Evolutionary conservation across 1,284 basidiomycete species (phyloP).

Genomic region (Tilletia caries): DNA sequence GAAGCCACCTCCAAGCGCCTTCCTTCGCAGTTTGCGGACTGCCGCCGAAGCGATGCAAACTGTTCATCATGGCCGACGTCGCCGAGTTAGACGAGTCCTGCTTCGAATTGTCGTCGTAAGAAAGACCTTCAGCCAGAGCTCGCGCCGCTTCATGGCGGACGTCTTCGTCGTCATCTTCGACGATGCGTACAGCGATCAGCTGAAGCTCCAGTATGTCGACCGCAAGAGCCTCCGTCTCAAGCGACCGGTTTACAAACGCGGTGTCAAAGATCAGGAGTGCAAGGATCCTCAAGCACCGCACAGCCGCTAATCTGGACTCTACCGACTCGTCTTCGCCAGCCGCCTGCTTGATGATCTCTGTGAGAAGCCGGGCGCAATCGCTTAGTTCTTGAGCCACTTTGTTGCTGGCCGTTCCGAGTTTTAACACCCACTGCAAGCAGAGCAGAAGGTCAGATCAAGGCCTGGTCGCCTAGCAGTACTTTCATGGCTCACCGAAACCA

Average conservation of each 20-base stretch:
- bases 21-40: not conserved
- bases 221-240: not conserved
- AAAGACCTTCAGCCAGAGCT: not conserved
- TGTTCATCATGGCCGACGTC: not conserved
- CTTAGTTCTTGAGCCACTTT: no score
- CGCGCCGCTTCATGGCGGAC: not conserved
- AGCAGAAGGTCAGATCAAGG: no score
- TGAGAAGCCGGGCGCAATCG: not conserved
- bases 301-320: not conserved
- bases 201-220: not conserved
- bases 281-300: not conserved
- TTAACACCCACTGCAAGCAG: no score
- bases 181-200: not conserved
- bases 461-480: no score
- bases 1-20: not conserved
- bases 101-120: not conserved
- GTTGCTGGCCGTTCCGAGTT: no score
- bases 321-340: slow-evolving; percentile 1
- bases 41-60: not conserved
- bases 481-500: not conserved
- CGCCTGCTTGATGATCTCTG: not conserved
- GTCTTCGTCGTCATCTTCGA: slow-evolving; percentile 9
- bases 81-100: not conserved
- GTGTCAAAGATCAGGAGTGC: not conserved
- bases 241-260: not conserved